Base-by-base conservation (phyloP, 1,284 basidiomycete genomes). In the Cryptococcus maquisensis region DNA sequence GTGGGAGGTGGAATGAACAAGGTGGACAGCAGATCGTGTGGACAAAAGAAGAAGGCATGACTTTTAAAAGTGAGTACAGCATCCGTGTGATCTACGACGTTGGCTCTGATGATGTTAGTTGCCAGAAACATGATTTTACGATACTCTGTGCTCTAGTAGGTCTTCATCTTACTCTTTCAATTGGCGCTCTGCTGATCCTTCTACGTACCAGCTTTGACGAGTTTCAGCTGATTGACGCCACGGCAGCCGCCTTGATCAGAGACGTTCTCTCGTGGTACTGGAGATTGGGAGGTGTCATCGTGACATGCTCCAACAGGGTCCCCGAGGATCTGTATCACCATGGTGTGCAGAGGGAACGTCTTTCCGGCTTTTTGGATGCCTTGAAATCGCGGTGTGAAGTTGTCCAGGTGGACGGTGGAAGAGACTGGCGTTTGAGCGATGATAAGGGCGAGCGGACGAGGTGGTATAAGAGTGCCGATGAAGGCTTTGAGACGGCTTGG, bases 261-360 rank as follows among this genome's bases (percentile, higher is more conserved):
- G 82, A 86, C 55, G 85, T 87, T 2, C 71, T 88, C 6, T 82
- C 83, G 23, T 86, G 84, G 81, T 88, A 84, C 66, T 87, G 86
- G 86, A 79, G 85, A 3, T 79, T 88, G 62, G 86, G 86, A 16
- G 86, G 86, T 1, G 82, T 88, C 16, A 78, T 88, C 35, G 79
- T 81, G 3, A 79, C 78, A 1, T 81, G 78, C 48, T 79, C 77
- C 56, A 86, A 86, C 68, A 81, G 83, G 47, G 79, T 86, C 7
- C 84, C 84, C 0, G 83, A 84, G 55, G 84, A 87, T 63, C 75
- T 87, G 12, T 87, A 87, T 74, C 80, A 81, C 66, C 83, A 85
- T 65, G 86, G 85, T 12, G 83, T 87, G 0, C 84, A 86, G 66
- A 72, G 81, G 16, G 82, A 85, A 48, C 78, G 84, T 21, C 79